Base-by-base conservation (phyloP, 2,329 filamentous ascomycete genomes). In the Exophiala mesophila region DNA sequence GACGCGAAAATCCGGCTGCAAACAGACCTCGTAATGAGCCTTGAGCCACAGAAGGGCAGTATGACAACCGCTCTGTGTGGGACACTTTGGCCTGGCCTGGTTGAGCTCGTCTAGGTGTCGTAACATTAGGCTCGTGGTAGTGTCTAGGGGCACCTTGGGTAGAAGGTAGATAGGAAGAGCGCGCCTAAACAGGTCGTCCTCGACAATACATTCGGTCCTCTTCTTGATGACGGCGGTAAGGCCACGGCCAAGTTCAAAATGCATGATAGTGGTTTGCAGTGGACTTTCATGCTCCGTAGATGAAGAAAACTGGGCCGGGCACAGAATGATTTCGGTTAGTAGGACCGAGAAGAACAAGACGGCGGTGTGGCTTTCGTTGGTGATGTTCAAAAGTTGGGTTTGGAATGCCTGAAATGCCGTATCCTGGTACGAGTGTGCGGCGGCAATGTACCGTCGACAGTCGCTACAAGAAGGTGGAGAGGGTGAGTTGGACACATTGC, bases 311-410 rank as follows among this genome's bases (percentile, higher is more conserved):
- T 52, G 47, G 12, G 47, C 31, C 13, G 49, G 50, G 4, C 47
- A 47, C 21, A 52, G 33, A 8, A 44, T 38, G 28, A 52, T 39
- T n/a, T 39, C 41, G 36, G 47, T 47, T 2, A 52, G 31, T 34
- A 52, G 41, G 8, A 50, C 24, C 3, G 49, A 52, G 17, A 49
- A 50, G 21, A 30, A 44, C 23, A 52, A 33, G 12, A 44, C 38
- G 7, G 40, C 36, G 12, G 47, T 44, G 21, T 36, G 41, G 19
- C 28, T 44, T 24, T 41, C 33, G 8, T 17, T 13, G 17, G 29
- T 29, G 24, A 45, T 34, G 33, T 39, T 6, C 19, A 38, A 33
- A 10, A 52, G 40, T 9, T 45, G 44, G 17, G 20, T 13, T 12
- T 44, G 47, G 36, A 52, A 52, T 9, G 35, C 30, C 16, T 29